phyloP scores from a whole-genome alignment of 306 rosid genomes.

The Medicago truncatula region MtrunA17r5.0-ANR NC_053049.1:39308001-39308500 shows the following conservation, averaged over 20 bases:
- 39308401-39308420: conserved; percentile 36
- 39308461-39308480: conserved; percentile 76
- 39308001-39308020: conserved; percentile 59
- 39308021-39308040: conserved; percentile 70
- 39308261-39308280: conserved; percentile 32
- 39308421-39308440: conserved; percentile 58
- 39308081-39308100: conserved; percentile 83
- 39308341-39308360: conserved; percentile 39
- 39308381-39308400: conserved; percentile 40
- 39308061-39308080: conserved; percentile 74
- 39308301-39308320: neutral
- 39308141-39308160: conserved; percentile 77
- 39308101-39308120: conserved; percentile 80
- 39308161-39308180: conserved; percentile 57
- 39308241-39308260: conserved; percentile 23
- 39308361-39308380: conserved; percentile 34
- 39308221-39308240: conserved; percentile 30
- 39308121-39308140: conserved; percentile 69
- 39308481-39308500: conserved; percentile 70
- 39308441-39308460: conserved; percentile 89
- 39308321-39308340: neutral
- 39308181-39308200: conserved; percentile 58
- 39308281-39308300: conserved; percentile 38
- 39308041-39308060: conserved; percentile 78
- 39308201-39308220: conserved; percentile 38